These are phyloP conservation scores for Citrus sp. DNA, from an alignment of 345 rosid genomes.

Conservation along the genomic window DNA sequence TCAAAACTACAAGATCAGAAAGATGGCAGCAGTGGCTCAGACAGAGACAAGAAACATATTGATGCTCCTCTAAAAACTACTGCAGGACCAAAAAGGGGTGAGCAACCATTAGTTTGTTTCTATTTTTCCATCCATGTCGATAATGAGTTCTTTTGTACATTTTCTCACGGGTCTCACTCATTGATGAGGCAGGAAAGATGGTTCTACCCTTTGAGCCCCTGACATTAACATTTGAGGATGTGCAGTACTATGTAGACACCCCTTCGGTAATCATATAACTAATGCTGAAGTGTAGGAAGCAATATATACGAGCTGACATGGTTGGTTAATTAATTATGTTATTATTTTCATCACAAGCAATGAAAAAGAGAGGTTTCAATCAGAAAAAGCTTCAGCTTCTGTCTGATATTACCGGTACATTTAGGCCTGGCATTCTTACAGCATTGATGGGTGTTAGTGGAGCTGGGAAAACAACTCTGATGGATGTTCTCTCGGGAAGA, in stretches of 20 bases:
- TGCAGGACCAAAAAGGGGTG: constrained; percentile 11
- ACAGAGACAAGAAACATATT: not conserved
- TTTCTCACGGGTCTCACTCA: not conserved
- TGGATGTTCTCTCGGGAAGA: constrained; percentile 41
- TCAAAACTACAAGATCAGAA: constrained; percentile 5
- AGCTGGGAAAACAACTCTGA: constrained; percentile 43
- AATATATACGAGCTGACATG: not conserved
- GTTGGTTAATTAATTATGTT: not conserved
- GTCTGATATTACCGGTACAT: constrained; percentile 30
- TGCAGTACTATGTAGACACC: constrained; percentile 35
- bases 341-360: constrained; percentile 32
- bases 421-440: constrained; percentile 39
- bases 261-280: constrained; percentile 30
- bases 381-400: constrained; percentile 35
- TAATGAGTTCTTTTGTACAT: no score
- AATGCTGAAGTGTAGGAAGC: not conserved
- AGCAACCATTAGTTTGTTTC: not conserved
- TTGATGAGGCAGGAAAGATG: constrained; percentile 22
- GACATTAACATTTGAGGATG: constrained; percentile 37
- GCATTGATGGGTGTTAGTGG: constrained; percentile 47
- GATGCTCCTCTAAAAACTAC: not conserved
- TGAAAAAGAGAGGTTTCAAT: constrained; percentile 32
- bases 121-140: not conserved
- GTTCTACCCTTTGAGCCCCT: constrained; percentile 43
- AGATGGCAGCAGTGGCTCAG: not conserved